These are phyloP conservation scores for Ophiostoma tasmaniense DNA, from an alignment of 2,329 filamentous ascomycete species.

Conservation along the genomic window DNA sequence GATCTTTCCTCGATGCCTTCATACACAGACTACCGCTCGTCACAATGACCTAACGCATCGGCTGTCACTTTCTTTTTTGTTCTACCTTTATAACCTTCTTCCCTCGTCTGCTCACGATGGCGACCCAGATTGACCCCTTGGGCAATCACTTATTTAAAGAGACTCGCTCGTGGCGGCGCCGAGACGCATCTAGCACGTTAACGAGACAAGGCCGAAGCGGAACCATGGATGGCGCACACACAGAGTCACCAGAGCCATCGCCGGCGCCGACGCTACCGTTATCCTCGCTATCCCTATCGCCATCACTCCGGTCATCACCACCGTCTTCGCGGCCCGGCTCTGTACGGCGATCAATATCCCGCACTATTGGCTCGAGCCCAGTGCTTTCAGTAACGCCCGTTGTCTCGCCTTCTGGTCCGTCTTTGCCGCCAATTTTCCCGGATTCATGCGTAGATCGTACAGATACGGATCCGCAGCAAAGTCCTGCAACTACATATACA, in stretches of 20 bases:
- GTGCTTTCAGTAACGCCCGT: not conserved
- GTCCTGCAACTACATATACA: not conserved
- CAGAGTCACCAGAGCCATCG: not conserved
- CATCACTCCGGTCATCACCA: not conserved
- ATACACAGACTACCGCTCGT: not conserved
- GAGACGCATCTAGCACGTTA: not conserved
- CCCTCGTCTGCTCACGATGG: conserved; percentile 20
- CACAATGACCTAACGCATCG: conserved; percentile 5
- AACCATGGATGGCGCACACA: not conserved
- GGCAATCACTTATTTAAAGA: conserved; percentile 21
- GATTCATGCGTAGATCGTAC: not conserved
- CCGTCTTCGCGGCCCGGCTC: not conserved
- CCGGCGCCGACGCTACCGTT: not conserved
- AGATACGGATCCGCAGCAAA: not conserved
- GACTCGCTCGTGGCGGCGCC: conserved; percentile 24
- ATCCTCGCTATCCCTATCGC: not conserved
- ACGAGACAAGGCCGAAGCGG: not conserved
- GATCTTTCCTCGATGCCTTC: not conserved
- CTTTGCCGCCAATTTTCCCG: not conserved
- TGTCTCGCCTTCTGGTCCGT: not conserved
- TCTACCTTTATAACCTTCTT: not conserved
- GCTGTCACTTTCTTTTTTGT: not conserved
- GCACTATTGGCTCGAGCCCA: not conserved
- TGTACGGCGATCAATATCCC: not conserved
- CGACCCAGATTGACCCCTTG: conserved; percentile 24